A percentile compares a stretch with the other conserved stretches of the same genome.
These are phyloP conservation scores for Coix lacrymajobi DNA, from an alignment of 176 grass and related monocot genomes.

Conservation along the genomic window DNA sequence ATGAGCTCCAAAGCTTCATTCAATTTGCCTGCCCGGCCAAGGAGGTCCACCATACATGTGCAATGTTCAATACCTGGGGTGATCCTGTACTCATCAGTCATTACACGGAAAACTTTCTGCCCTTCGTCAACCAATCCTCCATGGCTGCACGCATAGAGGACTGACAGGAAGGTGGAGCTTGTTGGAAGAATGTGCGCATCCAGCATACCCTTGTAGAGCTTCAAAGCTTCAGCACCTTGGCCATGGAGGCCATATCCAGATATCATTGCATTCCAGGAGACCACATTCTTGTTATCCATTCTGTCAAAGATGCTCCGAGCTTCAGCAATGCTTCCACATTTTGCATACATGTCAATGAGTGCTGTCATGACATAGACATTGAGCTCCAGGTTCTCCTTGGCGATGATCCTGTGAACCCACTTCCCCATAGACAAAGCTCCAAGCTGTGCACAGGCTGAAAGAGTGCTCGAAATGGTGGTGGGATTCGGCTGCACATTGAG, in stretches of 20 bases:
- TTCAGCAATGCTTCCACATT: conserved; percentile 67
- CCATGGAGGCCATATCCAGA: conserved; percentile 83
- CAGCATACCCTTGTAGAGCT: conserved; percentile 58
- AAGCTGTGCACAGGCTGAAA: conserved; percentile 86
- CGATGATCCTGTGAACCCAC: conserved; percentile 59
- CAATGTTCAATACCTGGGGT: conserved; percentile 62
- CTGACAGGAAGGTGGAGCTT: conserved; percentile 64
- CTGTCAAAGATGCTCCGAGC: conserved; percentile 61
- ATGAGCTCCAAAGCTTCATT: conserved; percentile 67
- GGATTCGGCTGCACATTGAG: conserved; percentile 61
- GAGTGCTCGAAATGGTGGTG: conserved; percentile 51
- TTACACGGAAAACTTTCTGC: conserved; percentile 43
- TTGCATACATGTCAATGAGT: conserved; percentile 75
- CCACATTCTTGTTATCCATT: conserved; percentile 67
- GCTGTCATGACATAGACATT: conserved; percentile 63
- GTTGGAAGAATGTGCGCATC: conserved; percentile 43
- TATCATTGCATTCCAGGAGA: conserved; percentile 84
- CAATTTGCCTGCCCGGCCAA: conserved; percentile 66
- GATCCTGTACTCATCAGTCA: conserved; percentile 38
- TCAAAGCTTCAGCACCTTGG: conserved; percentile 58
- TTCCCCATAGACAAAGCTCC: conserved; percentile 65
- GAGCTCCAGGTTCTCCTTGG: conserved; percentile 49
- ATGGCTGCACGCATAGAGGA: conserved; percentile 80
- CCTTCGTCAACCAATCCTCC: conserved; percentile 71
- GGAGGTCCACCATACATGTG: conserved; percentile 90